Percentiles rank a stretch among this genome's conserved stretches.
These are phyloP conservation scores for Naegleria gruberi DNA, from an alignment of 208 protist species.

Conservation along the genomic window DNA sequence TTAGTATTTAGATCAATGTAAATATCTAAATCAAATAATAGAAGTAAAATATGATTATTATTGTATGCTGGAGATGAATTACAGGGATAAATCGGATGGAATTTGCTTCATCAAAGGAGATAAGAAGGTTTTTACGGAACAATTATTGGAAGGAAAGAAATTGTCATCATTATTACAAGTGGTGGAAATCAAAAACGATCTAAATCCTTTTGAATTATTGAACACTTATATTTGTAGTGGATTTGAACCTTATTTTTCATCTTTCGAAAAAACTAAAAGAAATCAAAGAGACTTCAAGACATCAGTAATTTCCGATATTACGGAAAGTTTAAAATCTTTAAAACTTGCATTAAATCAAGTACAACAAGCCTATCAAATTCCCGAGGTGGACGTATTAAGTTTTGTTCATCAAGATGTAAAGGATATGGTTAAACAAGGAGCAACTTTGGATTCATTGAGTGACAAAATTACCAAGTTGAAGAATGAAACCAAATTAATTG, in stretches of 20 bases:
- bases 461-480: background rate
- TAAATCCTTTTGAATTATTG: background rate
- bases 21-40: too few species aligned
- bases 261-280: conserved; percentile 18
- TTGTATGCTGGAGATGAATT: background rate
- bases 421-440: background rate
- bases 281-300: background rate
- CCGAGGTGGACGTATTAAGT: conserved; percentile 34
- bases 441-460: background rate
- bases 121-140: background rate
- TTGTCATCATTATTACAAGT: background rate
- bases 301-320: conserved; percentile 30
- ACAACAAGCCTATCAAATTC: conserved; percentile 57
- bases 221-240: background rate
- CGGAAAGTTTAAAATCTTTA: conserved; percentile 51
- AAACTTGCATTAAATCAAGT: conserved; percentile 53
- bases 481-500: background rate
- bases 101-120: background rate
- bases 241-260: conserved; percentile 12
- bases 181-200: background rate
- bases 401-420: background rate
- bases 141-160: background rate
- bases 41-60: background rate
- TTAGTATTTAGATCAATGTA: too few species aligned
- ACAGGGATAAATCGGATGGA: background rate